Evolutionary conservation across 1,284 basidiomycete species (phyloP).

Genomic region (Ceratobasidium sp.): DNA sequence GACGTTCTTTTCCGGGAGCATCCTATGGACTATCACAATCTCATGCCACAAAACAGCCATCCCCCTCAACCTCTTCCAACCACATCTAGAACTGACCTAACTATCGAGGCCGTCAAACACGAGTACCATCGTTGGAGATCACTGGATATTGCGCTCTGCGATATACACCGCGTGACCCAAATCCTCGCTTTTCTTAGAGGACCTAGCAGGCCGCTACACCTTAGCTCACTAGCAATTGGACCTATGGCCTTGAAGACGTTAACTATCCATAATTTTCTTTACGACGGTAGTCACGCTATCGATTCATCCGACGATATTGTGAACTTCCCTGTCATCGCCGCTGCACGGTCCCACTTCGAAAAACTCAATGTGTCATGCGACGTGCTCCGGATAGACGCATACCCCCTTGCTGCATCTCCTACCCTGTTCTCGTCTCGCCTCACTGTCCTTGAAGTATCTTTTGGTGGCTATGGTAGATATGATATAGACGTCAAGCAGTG

Average conservation of each 20-base stretch:
- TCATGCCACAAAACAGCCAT: neutral
- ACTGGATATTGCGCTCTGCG: neutral
- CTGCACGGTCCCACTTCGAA: neutral
- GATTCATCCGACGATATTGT: neutral
- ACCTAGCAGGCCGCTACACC: neutral
- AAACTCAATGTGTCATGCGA: neutral
- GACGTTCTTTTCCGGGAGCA: neutral
- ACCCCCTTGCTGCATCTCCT: neutral
- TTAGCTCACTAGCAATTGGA: constrained; percentile 1
- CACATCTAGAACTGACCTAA: neutral
- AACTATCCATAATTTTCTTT: too few relatives aligned
- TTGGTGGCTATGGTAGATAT: too few relatives aligned
- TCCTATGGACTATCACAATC: neutral
- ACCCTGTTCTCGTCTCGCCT: constrained; percentile 9
- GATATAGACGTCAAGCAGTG: too few relatives aligned
- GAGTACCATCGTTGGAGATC: constrained; percentile 18
- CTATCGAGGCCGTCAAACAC: neutral
- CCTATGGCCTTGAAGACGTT: neutral
- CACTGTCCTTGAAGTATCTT: too few relatives aligned
- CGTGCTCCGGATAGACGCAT: constrained; percentile 4
- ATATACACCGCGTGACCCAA: neutral
- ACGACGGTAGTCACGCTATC: too few relatives aligned
- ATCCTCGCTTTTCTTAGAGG: constrained; percentile 1
- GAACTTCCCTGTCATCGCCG: neutral
- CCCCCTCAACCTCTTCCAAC: too few relatives aligned